Conservation (phyloP, 1,139 yeast species). For the Meyerozyma athensensis region DNA sequence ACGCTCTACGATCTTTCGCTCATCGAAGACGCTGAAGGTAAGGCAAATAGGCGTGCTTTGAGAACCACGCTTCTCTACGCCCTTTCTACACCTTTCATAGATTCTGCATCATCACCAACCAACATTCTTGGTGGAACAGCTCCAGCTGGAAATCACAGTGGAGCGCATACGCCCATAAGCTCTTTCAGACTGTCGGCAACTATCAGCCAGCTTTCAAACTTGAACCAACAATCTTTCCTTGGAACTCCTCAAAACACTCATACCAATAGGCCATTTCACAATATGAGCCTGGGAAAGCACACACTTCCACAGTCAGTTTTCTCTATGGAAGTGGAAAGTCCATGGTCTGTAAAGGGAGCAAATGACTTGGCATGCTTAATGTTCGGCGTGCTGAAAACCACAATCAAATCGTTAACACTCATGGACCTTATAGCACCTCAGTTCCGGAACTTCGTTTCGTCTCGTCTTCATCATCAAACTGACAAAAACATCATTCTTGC, state of each 20-base stretch:
- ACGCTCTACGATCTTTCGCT: slow-evolving; percentile 56
- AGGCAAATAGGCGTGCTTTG: slow-evolving; percentile 29
- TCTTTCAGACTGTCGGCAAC: neutral
- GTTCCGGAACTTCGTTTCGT: slow-evolving; percentile 61
- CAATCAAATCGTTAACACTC: slow-evolving; percentile 58
- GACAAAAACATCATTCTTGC: slow-evolving; percentile 41
- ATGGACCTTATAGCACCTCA: slow-evolving; percentile 77
- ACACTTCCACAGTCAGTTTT: slow-evolving; percentile 77
- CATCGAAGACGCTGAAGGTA: slow-evolving; percentile 15
- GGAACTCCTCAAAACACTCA: slow-evolving; percentile 6
- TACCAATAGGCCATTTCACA: slow-evolving; percentile 49
- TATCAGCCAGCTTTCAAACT: neutral
- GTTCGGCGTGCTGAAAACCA: slow-evolving; percentile 72
- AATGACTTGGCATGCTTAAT: slow-evolving; percentile 86
- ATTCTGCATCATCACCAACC: slow-evolving; percentile 33
- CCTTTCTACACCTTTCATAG: slow-evolving; percentile 71
- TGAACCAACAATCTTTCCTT: neutral
- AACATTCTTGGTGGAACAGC: slow-evolving; percentile 15
- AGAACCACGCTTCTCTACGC: slow-evolving; percentile 58
- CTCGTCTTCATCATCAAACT: slow-evolving; percentile 44
- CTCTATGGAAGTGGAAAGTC: slow-evolving; percentile 70
- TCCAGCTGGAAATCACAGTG: slow-evolving; percentile 2
- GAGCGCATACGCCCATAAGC: neutral
- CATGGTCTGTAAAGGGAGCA: slow-evolving; percentile 79
- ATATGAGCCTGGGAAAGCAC: slow-evolving; percentile 60